Evolutionary conservation across 805 yeast genomes (phyloP), one percentile per base, ranked within the genome.

Genomic region (Candida incommunis): DNA sequence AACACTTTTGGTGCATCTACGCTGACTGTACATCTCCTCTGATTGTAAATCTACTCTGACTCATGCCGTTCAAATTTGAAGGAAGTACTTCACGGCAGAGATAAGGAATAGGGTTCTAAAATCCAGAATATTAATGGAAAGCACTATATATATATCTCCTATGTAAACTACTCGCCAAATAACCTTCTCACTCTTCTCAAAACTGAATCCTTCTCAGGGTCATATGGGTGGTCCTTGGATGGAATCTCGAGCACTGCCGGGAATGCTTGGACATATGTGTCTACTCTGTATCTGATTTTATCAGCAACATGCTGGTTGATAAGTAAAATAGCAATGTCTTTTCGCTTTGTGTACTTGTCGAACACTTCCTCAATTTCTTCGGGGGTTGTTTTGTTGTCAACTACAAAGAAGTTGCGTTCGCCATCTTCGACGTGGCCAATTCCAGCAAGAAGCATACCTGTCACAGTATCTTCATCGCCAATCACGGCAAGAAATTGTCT

Each of bases 241-340:
- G 98, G 98, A 50, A 92, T 92, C 66, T 92, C 98, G 58, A 92
- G 71, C 42, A 92, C 77, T 2, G 98, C 96, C 5, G 98, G 98
- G 65, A 92, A 92, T 9, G 98, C 95, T 51, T 79, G 76, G 16
- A 94, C 78, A 66, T 74, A 92, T 42, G 75, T 71, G 57, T 92
- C 98, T 41, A 92, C 86, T 52, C 74, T 72, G 52, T 72, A 71
- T 63, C 98, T 74, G 46, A 92, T 90, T 54, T 77, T 73, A 57
- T 92, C 97, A 16, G 98, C 97, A 52, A 92, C 63, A 63, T 87
- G 95, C 64, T 92, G 98, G 63, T 90, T 92, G 62, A 92, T 88
- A 59, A 92, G 71, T 50, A 92, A 65, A 46, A 92, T 86, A 22
- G 97, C 98, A 57, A 92, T 82, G 58, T 92, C 98, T 49, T 83